Percentiles rank a stretch among this genome's conserved stretches.
Evolutionary conservation across 2,329 filamentous ascomycete genomes (phyloP).

Genomic region (Alternaria ethzedia): DNA sequence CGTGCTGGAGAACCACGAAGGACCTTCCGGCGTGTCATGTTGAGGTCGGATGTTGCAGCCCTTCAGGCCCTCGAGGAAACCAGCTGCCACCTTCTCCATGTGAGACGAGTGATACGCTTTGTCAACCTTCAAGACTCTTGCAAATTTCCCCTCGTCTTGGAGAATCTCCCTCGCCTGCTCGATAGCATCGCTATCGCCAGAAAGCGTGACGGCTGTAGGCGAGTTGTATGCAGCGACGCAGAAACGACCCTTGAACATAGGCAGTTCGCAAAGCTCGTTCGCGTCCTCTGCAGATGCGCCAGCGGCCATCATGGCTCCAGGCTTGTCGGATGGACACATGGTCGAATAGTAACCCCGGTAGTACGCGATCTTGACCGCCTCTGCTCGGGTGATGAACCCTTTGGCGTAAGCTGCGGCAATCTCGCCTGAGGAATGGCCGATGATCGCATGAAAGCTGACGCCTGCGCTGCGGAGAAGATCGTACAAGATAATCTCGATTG

Average conservation of each 20-base stretch:
- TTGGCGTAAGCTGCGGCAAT: slow-evolving; percentile 49
- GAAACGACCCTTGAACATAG: slow-evolving; percentile 20
- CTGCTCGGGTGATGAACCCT: background rate
- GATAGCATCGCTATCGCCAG: slow-evolving; percentile 52
- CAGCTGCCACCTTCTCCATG: slow-evolving; percentile 17
- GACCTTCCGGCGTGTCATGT: background rate
- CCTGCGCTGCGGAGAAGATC: slow-evolving; percentile 2
- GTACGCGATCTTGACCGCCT: background rate
- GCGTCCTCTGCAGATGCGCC: background rate
- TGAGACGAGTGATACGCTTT: slow-evolving; percentile 56
- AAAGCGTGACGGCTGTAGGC: slow-evolving; percentile 51
- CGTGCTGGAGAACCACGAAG: background rate
- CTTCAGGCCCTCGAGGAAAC: background rate
- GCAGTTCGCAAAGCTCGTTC: background rate
- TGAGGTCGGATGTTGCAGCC: background rate
- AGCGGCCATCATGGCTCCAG: background rate
- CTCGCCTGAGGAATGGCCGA: slow-evolving; percentile 52
- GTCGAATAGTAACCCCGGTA: background rate
- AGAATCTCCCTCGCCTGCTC: slow-evolving; percentile 38
- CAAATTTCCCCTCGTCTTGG: slow-evolving; percentile 48
- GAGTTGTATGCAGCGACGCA: slow-evolving; percentile 33
- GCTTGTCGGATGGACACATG: background rate
- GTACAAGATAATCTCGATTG: slow-evolving; percentile 27
- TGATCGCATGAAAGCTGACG: slow-evolving; percentile 16
- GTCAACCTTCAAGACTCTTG: slow-evolving; percentile 50